Base-by-base conservation (phyloP, 2,329 filamentous ascomycete species). In the Aspergillus sp. region DNA sequence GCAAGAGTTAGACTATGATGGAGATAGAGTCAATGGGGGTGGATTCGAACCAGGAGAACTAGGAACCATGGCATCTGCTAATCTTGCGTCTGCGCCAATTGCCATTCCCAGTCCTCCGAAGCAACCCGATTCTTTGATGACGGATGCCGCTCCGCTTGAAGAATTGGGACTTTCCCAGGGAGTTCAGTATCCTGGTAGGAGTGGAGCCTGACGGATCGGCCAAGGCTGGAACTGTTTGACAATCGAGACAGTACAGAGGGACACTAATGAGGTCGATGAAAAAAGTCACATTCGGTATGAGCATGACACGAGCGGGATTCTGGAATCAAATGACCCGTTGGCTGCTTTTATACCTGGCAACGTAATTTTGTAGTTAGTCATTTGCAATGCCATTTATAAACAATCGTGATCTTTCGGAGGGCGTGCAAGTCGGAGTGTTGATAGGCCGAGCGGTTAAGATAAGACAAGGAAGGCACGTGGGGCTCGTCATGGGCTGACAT, bases 1-100 rank as follows among this genome's bases (percentile, higher is more conserved):
- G 42, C 69, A 73, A 55, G 67, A 52, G 1, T 52, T 75, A 49
- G 64, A 66, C 31, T 64, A 71, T 45, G 65, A 65, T 29, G 62
- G 55, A 16, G 36, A 59, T 6, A 61, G 56, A 26, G 58, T 55
- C 6, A 59, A 52, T 52, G 61, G 62, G 51, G 55, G 53, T 20
- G 63, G 31, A 20, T 53, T 61, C 31, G 49, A 36, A 14, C 18
- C 55, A 7, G 59, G 9, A 10, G 51, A 39, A 12, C 24, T 45
- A n/a, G 58, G 55, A 16, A 16, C 57, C 16, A 20, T 56, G 20
- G 26, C 50, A 18, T 49, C 42, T 10, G 52, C 61, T 10, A 57
- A 60, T 29, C 46, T 56, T 24, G 54, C 53, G 12, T 62, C 65
- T 4, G 60, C 61, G 7, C 65, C 65, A 9, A 66, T 66, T 36